Evolutionary conservation across 371 early-diverging fungal species (phyloP).

Genomic region (Coemansia sp.): DNA sequence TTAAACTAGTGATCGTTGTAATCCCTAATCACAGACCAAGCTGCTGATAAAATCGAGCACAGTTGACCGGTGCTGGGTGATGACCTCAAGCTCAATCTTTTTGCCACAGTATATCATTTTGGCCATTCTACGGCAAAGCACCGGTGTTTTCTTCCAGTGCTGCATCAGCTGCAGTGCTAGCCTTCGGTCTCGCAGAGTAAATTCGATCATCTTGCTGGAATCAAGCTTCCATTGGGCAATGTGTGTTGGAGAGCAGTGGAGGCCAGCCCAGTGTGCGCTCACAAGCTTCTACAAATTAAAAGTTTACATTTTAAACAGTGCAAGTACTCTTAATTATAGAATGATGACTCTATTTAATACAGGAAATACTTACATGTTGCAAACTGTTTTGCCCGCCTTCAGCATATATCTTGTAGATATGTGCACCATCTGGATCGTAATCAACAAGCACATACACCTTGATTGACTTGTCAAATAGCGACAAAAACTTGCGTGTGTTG

Average conservation of each 20-base stretch:
- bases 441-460: constrained; percentile 29
- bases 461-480: constrained; percentile 4
- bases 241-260: constrained; percentile 29
- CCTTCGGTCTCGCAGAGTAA: constrained; percentile 26
- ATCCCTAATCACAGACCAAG: neutral
- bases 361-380: constrained; percentile 15
- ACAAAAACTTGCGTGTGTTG: constrained; percentile 36
- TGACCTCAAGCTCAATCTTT: constrained; percentile 39
- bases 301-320: neutral
- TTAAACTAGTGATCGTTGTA: neutral
- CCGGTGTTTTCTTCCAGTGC: constrained; percentile 13
- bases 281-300: constrained; percentile 9
- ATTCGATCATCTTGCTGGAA: constrained; percentile 16
- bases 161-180: constrained; percentile 24
- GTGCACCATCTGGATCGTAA: constrained; percentile 43
- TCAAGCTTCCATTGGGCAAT: constrained; percentile 38
- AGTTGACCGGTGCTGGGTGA: constrained; percentile 29
- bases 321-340: neutral
- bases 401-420: constrained; percentile 39
- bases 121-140: constrained; percentile 30
- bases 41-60: constrained; percentile 17
- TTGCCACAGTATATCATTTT: constrained; percentile 43
- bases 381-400: constrained; percentile 23
- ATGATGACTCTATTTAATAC: neutral
- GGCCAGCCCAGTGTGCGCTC: constrained; percentile 34